A percentile compares a stretch with the other conserved stretches of the same genome.
Conservation (phyloP, 2,329 filamentous ascomycete species). For the Colletotrichum orbiculare region DNA sequence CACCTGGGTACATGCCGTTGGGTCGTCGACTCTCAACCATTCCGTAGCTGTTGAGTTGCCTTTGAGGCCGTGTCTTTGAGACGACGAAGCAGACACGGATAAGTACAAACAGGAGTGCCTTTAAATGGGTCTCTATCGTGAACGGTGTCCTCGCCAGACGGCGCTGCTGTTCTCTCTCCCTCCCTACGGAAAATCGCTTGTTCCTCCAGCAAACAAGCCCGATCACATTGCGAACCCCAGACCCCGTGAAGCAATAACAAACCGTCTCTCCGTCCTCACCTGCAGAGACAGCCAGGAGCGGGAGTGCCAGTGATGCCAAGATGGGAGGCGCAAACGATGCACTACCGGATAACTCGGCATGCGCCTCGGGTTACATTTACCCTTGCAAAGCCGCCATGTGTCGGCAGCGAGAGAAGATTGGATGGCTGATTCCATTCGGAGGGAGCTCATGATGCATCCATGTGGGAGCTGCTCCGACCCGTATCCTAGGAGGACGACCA, state of each 20-base stretch:
- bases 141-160: no score
- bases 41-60: constrained; percentile 17
- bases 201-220: no score
- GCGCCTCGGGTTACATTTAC: background rate
- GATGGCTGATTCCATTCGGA: background rate
- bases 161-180: no score
- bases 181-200: no score
- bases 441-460: background rate
- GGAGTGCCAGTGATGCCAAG: constrained; percentile 28
- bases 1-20: constrained; percentile 22
- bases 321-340: constrained; percentile 31
- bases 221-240: no score
- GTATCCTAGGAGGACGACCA: no score
- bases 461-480: no score
- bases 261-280: constrained; percentile 9
- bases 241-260: background rate
- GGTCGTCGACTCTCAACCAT: constrained; percentile 21
- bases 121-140: no score
- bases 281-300: constrained; percentile 15
- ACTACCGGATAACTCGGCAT: constrained; percentile 33
- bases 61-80: background rate
- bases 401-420: background rate
- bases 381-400: constrained; percentile 5
- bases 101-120: no score
- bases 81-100: no score